Evolutionary conservation across 768 basidiomycete species (phyloP).

Genomic region (Agrocybe pediades): DNA sequence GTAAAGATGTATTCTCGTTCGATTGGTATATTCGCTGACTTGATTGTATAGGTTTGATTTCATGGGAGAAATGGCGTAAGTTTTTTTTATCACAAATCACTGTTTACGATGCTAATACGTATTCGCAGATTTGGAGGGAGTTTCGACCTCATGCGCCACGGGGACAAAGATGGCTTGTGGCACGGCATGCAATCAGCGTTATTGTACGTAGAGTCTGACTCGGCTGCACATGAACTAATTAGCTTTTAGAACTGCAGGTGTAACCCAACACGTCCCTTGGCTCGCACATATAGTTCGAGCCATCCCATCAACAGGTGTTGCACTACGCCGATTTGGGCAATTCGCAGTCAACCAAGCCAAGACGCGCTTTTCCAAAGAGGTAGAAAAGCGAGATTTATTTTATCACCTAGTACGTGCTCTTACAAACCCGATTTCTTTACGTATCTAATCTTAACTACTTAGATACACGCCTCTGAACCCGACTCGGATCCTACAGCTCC

Average conservation of each 20-base stretch:
- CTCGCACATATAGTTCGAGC: constrained; percentile 11
- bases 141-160: constrained; percentile 31
- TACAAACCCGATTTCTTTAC: not conserved
- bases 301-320: constrained; percentile 13
- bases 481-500: constrained; percentile 16
- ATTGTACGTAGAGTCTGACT: constrained; percentile 17
- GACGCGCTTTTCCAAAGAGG: constrained; percentile 11
- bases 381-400: constrained; percentile 27
- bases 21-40: not conserved
- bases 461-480: constrained; percentile 1
- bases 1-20: constrained; percentile 24
- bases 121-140: not conserved
- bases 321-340: constrained; percentile 8
- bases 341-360: constrained; percentile 23
- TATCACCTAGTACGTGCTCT: constrained; percentile 25
- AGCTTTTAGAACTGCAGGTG: constrained; percentile 12
- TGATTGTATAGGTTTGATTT: constrained; percentile 35
- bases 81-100: not conserved
- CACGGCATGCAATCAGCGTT: constrained; percentile 18
- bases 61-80: constrained; percentile 40
- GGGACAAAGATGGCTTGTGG: constrained; percentile 27
- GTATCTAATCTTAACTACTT: not conserved
- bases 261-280: constrained; percentile 28
- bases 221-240: not conserved
- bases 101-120: constrained; percentile 22